Percentiles rank a stretch among this genome's conserved stretches.
Evolutionary conservation across 805 yeast species (phyloP).

Genomic region (Metschnikowia colocasiae): DNA sequence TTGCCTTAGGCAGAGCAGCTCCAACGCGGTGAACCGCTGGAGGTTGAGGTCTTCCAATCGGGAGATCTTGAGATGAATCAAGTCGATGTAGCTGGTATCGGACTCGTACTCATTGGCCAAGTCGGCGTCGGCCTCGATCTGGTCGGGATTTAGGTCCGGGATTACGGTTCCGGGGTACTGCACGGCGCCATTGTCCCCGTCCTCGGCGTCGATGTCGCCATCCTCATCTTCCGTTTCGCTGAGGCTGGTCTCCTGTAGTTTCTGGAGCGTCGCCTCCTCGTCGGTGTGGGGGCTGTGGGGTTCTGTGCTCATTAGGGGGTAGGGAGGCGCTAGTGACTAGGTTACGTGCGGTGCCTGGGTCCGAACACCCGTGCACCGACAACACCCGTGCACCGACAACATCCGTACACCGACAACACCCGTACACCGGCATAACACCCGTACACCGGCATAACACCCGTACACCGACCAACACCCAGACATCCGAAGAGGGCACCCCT

Average conservation of each 20-base stretch:
- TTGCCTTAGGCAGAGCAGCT: conserved; percentile 71
- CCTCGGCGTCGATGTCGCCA: conserved; percentile 20
- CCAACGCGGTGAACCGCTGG: conserved; percentile 53
- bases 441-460: too few species aligned
- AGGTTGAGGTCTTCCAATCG: conserved; percentile 61
- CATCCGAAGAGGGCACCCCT: too few species aligned
- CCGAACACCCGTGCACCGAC: too few species aligned
- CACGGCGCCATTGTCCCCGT: conserved; percentile 35
- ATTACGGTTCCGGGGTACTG: conserved; percentile 42
- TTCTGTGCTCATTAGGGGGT: background rate
- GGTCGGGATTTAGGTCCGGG: conserved; percentile 47
- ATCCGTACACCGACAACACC: too few species aligned
- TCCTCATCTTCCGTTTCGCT: conserved; percentile 23
- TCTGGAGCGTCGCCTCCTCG: conserved; percentile 1
- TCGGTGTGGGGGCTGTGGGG: background rate
- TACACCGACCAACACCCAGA: too few species aligned
- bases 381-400: too few species aligned
- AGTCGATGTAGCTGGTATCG: conserved; percentile 59
- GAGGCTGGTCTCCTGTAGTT: conserved; percentile 5
- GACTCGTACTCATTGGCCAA: conserved; percentile 52
- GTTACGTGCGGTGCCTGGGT: too few species aligned
- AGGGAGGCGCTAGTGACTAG: too few species aligned
- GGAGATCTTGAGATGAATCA: conserved; percentile 66
- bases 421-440: too few species aligned
- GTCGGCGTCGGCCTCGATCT: conserved; percentile 66